Evolutionary conservation across 148 eudicot species (phyloP).

Genomic region (Rhododendron ovatum): DNA sequence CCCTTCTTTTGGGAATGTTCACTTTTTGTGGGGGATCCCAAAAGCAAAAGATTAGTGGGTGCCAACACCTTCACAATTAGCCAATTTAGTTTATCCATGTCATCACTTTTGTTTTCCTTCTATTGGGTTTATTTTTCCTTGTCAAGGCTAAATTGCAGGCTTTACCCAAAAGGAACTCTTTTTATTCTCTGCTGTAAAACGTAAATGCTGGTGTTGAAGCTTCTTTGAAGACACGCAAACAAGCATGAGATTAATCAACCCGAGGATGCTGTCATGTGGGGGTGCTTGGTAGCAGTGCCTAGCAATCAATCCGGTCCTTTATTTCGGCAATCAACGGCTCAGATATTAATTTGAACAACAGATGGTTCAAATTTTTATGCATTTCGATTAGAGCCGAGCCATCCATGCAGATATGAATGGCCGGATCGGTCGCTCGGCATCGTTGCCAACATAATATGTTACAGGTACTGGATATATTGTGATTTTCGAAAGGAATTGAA

Average conservation of each 20-base stretch:
- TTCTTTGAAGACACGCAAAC: not conserved
- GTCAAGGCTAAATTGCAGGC: not conserved
- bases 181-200: not conserved
- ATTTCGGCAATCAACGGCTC: too few relatives aligned
- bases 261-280: too few relatives aligned
- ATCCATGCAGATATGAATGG: too few relatives aligned
- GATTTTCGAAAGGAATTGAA: not conserved
- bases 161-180: not conserved
- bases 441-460: too few relatives aligned
- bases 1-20: slow-evolving; percentile 17
- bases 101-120: not conserved
- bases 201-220: not conserved
- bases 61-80: slow-evolving; percentile 11
- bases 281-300: too few relatives aligned
- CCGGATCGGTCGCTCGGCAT: too few relatives aligned
- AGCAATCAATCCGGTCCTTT: too few relatives aligned
- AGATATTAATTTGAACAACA: too few relatives aligned
- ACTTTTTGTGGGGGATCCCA: slow-evolving; percentile 5
- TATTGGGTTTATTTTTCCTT: not conserved
- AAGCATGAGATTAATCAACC: not conserved
- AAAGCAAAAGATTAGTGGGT: slow-evolving; percentile 10
- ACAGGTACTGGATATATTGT: not conserved
- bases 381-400: too few relatives aligned
- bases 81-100: slow-evolving; percentile 8
- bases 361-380: too few relatives aligned